Conservation (phyloP, 129 eudicot genomes). For the Lonicera japonica region DNA sequence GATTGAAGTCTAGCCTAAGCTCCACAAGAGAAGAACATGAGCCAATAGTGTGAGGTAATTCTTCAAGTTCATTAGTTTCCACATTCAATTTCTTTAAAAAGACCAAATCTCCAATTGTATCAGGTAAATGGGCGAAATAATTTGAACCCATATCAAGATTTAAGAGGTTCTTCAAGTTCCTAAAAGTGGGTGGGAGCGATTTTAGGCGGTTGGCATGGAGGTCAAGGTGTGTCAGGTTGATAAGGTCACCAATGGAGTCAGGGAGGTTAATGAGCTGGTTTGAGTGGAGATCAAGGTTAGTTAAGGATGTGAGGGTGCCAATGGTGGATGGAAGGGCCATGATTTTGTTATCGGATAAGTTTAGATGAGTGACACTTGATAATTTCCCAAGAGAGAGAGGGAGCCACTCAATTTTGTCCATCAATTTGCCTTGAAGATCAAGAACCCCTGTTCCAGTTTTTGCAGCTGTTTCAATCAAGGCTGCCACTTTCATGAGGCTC, state of each 20-base stretch:
- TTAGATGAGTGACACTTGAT: conserved; percentile 43
- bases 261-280: conserved; percentile 80
- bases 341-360: conserved; percentile 57
- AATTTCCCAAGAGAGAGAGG: conserved; percentile 76
- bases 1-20: conserved; percentile 71
- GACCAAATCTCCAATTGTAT: conserved; percentile 47
- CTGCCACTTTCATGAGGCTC: conserved; percentile 72
- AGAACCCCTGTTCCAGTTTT: conserved; percentile 42
- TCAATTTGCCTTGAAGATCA: conserved; percentile 67
- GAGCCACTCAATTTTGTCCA: conserved; percentile 73
- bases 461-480: conserved; percentile 56
- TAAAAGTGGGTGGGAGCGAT: conserved; percentile 73
- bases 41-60: conserved; percentile 76
- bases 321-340: conserved; percentile 57
- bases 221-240: conserved; percentile 52
- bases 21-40: conserved; percentile 65
- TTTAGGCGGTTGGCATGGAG: conserved; percentile 61
- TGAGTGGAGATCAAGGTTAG: conserved; percentile 53
- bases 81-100: conserved; percentile 51
- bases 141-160: conserved; percentile 78
- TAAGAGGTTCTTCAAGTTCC: conserved; percentile 31
- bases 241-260: conserved; percentile 49
- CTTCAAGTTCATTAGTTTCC: conserved; percentile 77
- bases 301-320: conserved; percentile 45
- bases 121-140: conserved; percentile 51